A percentile compares a stretch with the other conserved stretches of the same genome.
phyloP scores from a whole-genome alignment of 164 flowering plant species.

The Chloranthus sessilifolius region DNA sequence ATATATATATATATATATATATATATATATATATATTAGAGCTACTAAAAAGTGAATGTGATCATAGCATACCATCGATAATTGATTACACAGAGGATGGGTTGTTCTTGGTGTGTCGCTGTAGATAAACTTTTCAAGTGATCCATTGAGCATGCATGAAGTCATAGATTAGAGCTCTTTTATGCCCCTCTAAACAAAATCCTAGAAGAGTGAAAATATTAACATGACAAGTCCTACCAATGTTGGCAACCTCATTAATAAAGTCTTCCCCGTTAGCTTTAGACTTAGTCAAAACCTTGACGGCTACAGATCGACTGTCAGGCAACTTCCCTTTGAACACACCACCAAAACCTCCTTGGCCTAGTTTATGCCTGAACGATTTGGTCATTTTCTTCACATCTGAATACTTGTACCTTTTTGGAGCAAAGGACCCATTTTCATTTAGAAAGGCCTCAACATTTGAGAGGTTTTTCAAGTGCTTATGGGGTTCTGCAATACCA shows the following conservation, averaged over 20 bases:
- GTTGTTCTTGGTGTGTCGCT: neutral
- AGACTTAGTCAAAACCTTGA: conserved; percentile 1
- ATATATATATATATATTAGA: too few species aligned
- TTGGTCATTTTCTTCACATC: conserved; percentile 9
- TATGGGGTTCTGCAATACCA: too few species aligned
- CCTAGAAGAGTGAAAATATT: conserved; percentile 10
- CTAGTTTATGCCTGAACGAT: conserved; percentile 6
- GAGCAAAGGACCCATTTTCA: neutral
- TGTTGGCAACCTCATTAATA: conserved; percentile 6
- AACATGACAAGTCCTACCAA: conserved; percentile 4
- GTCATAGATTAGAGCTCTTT: conserved; percentile 2
- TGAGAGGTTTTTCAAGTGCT: too few species aligned
- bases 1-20: too few species aligned
- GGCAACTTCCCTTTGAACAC: conserved; percentile 12
- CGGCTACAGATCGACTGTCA: conserved; percentile 10
- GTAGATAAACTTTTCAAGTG: conserved; percentile 9
- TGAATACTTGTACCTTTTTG: neutral
- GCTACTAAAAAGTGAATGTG: too few species aligned
- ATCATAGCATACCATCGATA: too few species aligned
- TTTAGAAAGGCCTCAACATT: too few species aligned
- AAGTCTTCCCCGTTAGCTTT: conserved; percentile 1
- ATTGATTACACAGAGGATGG: too few species aligned
- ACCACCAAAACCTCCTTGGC: conserved; percentile 6
- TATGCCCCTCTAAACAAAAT: conserved; percentile 6
- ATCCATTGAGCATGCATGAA: conserved; percentile 4